Evolutionary conservation across 2,329 filamentous ascomycete genomes (phyloP).

Genomic region (Gnomoniopsis smithogilvyi): DNA sequence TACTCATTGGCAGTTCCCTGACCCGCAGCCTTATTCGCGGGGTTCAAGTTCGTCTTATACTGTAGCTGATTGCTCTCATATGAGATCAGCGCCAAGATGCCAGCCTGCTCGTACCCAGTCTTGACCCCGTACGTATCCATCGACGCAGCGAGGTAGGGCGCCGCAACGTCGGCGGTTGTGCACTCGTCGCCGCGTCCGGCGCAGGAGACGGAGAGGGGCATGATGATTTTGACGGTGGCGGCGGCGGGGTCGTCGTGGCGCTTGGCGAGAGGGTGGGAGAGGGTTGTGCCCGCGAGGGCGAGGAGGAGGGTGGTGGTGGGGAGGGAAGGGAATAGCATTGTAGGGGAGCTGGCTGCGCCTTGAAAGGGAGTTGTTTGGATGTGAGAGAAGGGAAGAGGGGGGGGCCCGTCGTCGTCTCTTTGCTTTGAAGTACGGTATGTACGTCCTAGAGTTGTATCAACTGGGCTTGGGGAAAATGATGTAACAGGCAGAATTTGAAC

Average conservation of each 20-base stretch:
- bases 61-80: constrained; percentile 68
- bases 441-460: no score
- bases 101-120: constrained; percentile 60
- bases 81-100: constrained; percentile 67
- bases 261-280: constrained; percentile 17
- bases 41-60: constrained; percentile 65
- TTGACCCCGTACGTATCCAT: constrained; percentile 59
- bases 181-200: constrained; percentile 55
- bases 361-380: not conserved
- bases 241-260: constrained; percentile 25
- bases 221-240: constrained; percentile 47
- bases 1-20: constrained; percentile 52
- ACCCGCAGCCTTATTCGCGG: constrained; percentile 40
- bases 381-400: no score
- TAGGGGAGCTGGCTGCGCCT: not conserved
- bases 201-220: constrained; percentile 56
- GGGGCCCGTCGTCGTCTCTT: not conserved
- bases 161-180: constrained; percentile 59
- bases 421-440: not conserved
- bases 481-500: no score
- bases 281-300: constrained; percentile 24
- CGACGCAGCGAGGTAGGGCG: constrained; percentile 50
- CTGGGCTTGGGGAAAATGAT: no score
- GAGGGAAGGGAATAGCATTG: not conserved
- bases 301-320: not conserved